Base-by-base conservation (phyloP, 495 filamentous ascomycete genomes). In the Annulohypoxylon bovei region DNA sequence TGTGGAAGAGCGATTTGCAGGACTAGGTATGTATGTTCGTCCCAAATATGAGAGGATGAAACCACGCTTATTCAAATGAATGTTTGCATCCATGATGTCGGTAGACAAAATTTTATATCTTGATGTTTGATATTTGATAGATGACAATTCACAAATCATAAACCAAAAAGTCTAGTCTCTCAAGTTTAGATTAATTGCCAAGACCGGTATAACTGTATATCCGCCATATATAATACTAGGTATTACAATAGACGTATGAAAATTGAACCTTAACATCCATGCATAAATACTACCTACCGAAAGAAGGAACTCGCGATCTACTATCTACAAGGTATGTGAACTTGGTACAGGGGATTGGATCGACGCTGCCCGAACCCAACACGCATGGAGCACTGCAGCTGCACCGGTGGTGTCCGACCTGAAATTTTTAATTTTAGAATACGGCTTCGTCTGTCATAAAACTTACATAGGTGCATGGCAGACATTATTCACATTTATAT, bases 361-460 rank as follows among this genome's bases (percentile, higher is more conserved):
- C 49, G 49, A 53, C 49, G 49, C 49, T n/a, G n/a, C 25, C 8
- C 2, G 8, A 22, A 16, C 52, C 30, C 7, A n/a, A 32, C 25
- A 14, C 8, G 30, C 28, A 32, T 64, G 61, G 52, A 56, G 56
- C 62, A 42, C 39, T 0, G 3, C 39, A 42, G 39, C 39, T 42
- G 39, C 39, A 12, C 27, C 53, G 22, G 39, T 28, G 49, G 18
- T 6, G 20, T 57, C 39, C 33, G 42, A 69, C n/a, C 42, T 61
- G 33, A 14, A 28, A 25, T 54, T 23, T 67, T 69, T 63, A 58
- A 69, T 69, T 69, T 63, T 58, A 58, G 44, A 58, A 69, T 69
- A 58, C 58, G 56, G 47, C 12, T 28, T 50, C 12, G 23, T n/a
- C 12, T 28, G 28, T 50, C 23, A 50, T 28, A 23, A 50, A 3